phyloP scores from a whole-genome alignment of 2,329 filamentous ascomycete genomes.

The Phyllosticta citriasiana region DNA sequence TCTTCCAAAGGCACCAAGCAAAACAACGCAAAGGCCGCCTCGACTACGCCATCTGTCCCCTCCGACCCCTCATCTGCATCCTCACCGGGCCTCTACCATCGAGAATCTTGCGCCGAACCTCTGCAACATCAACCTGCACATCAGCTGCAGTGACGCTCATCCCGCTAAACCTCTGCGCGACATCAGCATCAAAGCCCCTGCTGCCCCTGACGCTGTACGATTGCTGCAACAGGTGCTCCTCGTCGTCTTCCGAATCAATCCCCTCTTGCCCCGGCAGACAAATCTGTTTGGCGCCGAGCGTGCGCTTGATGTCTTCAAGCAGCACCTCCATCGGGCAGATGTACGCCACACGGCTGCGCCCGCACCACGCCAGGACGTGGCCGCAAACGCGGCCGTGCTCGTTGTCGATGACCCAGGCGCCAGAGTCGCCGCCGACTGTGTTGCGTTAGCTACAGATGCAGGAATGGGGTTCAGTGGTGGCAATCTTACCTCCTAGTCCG shows the following conservation, averaged over 20 bases:
- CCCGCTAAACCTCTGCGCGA: not conserved
- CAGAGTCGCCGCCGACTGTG: conserved; percentile 73
- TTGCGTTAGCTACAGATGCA: not conserved
- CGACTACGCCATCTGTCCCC: conserved; percentile 6
- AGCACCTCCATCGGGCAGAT: conserved; percentile 93
- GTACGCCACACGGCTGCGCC: conserved; percentile 71
- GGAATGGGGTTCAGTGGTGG: conserved; percentile 6
- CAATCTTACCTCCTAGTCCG: conserved; percentile 43
- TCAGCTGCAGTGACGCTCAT: not conserved
- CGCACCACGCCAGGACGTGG: conserved; percentile 82
- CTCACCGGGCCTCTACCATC: not conserved
- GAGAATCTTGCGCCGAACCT: not conserved
- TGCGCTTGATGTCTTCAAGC: conserved; percentile 73
- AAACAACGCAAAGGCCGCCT: too few relatives aligned
- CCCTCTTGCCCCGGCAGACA: conserved; percentile 52
- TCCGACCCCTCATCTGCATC: not conserved
- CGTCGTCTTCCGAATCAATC: not conserved
- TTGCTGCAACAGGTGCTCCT: not conserved
- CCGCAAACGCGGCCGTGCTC: conserved; percentile 72
- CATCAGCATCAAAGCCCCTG: not conserved
- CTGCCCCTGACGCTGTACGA: not conserved
- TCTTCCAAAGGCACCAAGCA: too few relatives aligned
- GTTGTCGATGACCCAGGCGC: conserved; percentile 84
- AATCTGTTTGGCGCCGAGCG: conserved; percentile 60
- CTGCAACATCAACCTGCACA: conserved; percentile 1